Evolutionary conservation across 2,329 filamentous ascomycete species (phyloP).

Genomic region (Pseudocercospora crystallina): DNA sequence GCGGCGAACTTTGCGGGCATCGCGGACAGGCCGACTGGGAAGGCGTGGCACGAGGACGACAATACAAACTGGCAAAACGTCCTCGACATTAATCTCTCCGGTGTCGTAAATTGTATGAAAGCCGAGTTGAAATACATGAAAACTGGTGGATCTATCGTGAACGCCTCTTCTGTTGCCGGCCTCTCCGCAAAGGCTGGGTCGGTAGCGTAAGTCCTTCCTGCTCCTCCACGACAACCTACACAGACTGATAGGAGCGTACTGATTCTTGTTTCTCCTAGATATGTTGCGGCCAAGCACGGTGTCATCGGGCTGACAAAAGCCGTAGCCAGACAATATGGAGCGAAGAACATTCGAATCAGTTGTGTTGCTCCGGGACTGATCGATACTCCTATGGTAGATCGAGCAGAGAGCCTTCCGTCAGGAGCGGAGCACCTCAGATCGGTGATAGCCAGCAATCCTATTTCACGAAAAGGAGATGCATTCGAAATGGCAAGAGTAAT

Average conservation of each 20-base stretch:
- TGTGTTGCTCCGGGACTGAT: background rate
- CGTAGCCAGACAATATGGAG: constrained; percentile 21
- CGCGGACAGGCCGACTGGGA: constrained; percentile 10
- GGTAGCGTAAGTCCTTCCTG: background rate
- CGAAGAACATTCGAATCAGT: constrained; percentile 1
- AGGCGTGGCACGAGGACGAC: constrained; percentile 20
- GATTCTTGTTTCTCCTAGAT: background rate
- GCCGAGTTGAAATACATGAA: constrained; percentile 45
- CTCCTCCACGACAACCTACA: constrained; percentile 37
- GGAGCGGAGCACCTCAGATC: too few species aligned
- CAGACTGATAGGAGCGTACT: background rate
- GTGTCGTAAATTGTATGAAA: constrained; percentile 50
- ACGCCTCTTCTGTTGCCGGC: constrained; percentile 47
- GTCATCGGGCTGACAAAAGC: constrained; percentile 24
- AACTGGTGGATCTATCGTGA: constrained; percentile 55
- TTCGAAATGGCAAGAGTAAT: constrained; percentile 33
- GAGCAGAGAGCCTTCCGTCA: constrained; percentile 6
- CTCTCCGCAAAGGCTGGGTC: constrained; percentile 22
- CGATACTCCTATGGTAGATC: constrained; percentile 27
- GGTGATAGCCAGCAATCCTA: constrained; percentile 4
- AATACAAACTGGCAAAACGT: constrained; percentile 26
- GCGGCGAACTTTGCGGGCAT: constrained; percentile 44
- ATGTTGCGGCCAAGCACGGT: constrained; percentile 23
- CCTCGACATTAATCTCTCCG: constrained; percentile 33
- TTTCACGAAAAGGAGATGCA: constrained; percentile 21